phyloP scores from a whole-genome alignment of 1,139 yeast genomes.

The Ogataea hybrid region DNA sequence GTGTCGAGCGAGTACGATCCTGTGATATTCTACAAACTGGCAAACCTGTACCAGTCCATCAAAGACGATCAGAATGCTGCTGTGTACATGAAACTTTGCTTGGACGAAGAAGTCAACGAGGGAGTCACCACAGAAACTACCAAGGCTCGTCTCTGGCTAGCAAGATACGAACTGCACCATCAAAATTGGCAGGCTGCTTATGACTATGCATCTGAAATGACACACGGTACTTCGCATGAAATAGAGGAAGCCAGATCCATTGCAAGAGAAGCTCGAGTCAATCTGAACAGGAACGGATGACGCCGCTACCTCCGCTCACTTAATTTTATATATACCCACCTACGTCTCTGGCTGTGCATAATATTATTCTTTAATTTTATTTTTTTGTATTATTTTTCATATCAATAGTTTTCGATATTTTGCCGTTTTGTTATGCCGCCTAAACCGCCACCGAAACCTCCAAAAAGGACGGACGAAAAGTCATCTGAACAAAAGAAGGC shows the following conservation, averaged over 20 bases:
- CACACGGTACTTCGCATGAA: slow-evolving; percentile 78
- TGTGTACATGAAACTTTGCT: slow-evolving; percentile 69
- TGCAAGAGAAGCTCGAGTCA: slow-evolving; percentile 62
- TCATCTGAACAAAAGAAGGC: slow-evolving; percentile 11
- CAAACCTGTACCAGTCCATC: slow-evolving; percentile 59
- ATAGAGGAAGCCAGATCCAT: slow-evolving; percentile 87
- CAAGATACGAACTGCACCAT: slow-evolving; percentile 59
- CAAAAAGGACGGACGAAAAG: slow-evolving; percentile 15
- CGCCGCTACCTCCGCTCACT: background rate
- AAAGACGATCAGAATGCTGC: slow-evolving; percentile 54
- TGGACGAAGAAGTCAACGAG: slow-evolving; percentile 63
- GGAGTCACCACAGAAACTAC: slow-evolving; percentile 76
- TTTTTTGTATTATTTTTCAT: slow-evolving; percentile 3
- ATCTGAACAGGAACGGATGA: slow-evolving; percentile 16
- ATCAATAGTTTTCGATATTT: slow-evolving; percentile 1
- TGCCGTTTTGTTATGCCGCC: slow-evolving; percentile 13
- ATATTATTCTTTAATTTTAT: background rate
- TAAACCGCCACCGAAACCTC: slow-evolving; percentile 30
- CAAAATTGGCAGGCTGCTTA: slow-evolving; percentile 68
- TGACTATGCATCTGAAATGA: slow-evolving; percentile 69
- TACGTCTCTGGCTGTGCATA: slow-evolving; percentile 1
- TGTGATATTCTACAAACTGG: slow-evolving; percentile 62
- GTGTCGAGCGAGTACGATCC: slow-evolving; percentile 43
- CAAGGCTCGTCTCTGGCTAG: slow-evolving; percentile 86
- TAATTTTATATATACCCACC: background rate